phyloP scores from a whole-genome alignment of 441 rosid genomes.

The Syzygium malaccense region DNA sequence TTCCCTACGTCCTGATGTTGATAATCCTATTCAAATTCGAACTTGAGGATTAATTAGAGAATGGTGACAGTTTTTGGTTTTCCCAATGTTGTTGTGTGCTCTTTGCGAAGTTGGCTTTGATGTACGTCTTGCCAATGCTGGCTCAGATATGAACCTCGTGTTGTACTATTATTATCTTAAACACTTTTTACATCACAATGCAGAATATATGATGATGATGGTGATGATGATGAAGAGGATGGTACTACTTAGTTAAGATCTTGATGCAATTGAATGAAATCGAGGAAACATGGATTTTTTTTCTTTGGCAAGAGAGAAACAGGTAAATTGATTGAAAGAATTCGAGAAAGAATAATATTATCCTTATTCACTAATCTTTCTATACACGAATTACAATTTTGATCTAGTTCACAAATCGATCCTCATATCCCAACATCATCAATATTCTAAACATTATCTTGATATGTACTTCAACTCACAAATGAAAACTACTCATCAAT shows the following conservation, averaged over 20 bases:
- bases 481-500: background rate
- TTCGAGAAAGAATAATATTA: background rate
- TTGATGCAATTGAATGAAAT: background rate
- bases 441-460: background rate
- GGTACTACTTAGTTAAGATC: background rate
- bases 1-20: background rate
- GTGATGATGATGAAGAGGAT: background rate
- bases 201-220: background rate
- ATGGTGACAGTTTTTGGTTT: background rate
- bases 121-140: background rate
- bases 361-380: background rate
- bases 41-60: background rate
- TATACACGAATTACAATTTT: background rate
- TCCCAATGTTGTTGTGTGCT: background rate
- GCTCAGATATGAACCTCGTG: background rate
- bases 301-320: fast-evolving
- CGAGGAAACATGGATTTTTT: background rate
- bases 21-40: background rate
- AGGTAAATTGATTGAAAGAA: no score
- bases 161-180: background rate
- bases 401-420: background rate
- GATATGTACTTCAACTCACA: background rate
- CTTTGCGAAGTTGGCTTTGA: background rate
- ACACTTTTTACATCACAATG: background rate
- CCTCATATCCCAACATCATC: background rate